These are phyloP conservation scores for Sonneratia caseolaris DNA, from an alignment of 345 rosid genomes.

Conservation along the genomic window DNA sequence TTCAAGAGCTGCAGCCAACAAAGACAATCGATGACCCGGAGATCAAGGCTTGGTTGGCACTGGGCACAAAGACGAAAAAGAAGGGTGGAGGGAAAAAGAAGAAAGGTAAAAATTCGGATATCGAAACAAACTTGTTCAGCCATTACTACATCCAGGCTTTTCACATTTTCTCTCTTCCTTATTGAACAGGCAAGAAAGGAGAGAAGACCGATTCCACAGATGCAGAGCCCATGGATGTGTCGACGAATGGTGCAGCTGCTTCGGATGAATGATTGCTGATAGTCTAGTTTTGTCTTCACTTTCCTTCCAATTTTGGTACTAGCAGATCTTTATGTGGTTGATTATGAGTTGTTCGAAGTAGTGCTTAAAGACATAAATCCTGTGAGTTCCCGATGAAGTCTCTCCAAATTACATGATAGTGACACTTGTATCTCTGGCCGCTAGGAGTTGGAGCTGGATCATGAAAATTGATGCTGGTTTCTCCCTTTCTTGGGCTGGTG, in stretches of 20 bases:
- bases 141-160: neutral
- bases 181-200: constrained; percentile 15
- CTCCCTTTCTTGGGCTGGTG: too few species aligned
- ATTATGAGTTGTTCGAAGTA: neutral
- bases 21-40: constrained; percentile 80
- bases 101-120: constrained; percentile 71
- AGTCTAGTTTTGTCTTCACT: neutral
- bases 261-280: constrained; percentile 23
- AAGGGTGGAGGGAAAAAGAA: constrained; percentile 98
- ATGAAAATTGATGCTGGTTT: too few species aligned
- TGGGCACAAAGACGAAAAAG: constrained; percentile 87
- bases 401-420: too few species aligned
- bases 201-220: constrained; percentile 43
- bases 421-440: too few species aligned
- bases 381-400: neutral
- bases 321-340: neutral
- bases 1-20: constrained; percentile 70
- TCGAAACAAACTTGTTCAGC: neutral
- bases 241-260: constrained; percentile 31
- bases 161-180: neutral
- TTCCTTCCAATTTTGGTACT: constrained; percentile 41
- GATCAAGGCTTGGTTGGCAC: constrained; percentile 91
- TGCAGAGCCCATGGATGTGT: constrained; percentile 55
- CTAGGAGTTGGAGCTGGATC: too few species aligned
- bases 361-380: neutral